Evolutionary conservation across 1,284 basidiomycete genomes (phyloP).

Genomic region (Irpex sp.): DNA sequence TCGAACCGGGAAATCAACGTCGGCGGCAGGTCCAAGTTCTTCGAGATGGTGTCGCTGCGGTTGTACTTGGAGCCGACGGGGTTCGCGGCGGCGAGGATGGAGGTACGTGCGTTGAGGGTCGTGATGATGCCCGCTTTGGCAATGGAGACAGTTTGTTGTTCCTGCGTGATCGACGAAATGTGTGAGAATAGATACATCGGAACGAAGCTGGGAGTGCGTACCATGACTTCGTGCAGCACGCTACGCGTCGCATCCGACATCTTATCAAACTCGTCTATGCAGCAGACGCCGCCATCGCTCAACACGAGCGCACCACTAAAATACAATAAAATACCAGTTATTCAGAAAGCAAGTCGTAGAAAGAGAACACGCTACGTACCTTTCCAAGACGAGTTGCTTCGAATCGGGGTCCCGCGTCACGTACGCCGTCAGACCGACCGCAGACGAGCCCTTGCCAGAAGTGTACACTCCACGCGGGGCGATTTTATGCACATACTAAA

Average conservation of each 20-base stretch:
- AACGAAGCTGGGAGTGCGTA: conserved; percentile 31
- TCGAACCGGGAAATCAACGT: conserved; percentile 98
- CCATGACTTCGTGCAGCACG: conserved; percentile 99
- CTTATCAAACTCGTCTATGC: conserved; percentile 99
- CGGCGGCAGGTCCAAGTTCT: conserved; percentile 91
- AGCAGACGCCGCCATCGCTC: conserved; percentile 97
- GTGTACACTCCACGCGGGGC: conserved; percentile 96
- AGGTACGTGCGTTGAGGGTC: conserved; percentile 95
- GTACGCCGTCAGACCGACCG: conserved; percentile 97
- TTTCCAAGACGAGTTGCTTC: conserved; percentile 96
- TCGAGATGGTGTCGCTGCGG: conserved; percentile 80
- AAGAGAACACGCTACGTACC: conserved; percentile 39
- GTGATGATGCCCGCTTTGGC: conserved; percentile 99
- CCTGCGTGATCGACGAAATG: conserved; percentile 44
- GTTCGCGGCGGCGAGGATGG: conserved; percentile 96
- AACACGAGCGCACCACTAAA: conserved; percentile 90
- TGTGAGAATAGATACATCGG: background rate
- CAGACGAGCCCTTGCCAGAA: conserved; percentile 96
- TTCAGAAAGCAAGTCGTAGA: background rate
- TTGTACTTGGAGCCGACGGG: conserved; percentile 97
- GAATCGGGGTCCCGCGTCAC: conserved; percentile 97
- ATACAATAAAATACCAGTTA: background rate
- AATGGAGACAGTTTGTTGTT: conserved; percentile 99
- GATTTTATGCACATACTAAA: conserved; percentile 96
- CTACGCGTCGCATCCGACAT: conserved; percentile 97